phyloP scores from a whole-genome alignment of 2,329 filamentous ascomycete species.

The Didymella arachidicola region DNA sequence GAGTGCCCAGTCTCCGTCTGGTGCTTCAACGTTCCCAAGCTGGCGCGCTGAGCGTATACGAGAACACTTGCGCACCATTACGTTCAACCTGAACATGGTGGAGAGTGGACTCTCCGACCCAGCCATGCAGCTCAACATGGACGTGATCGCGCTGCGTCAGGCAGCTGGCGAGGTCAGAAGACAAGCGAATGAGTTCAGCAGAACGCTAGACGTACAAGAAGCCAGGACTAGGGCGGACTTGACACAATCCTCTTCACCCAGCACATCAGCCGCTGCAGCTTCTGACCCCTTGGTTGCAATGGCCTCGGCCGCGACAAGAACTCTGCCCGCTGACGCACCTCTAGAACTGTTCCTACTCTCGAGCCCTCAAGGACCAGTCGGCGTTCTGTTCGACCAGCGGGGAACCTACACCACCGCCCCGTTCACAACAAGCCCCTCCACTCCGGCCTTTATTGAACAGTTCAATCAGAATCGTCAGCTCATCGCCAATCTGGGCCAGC shows the following conservation, averaged over 20 bases:
- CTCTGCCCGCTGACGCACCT: constrained; percentile 29
- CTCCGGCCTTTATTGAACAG: constrained; percentile 45
- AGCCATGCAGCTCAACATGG: constrained; percentile 37
- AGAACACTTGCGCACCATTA: constrained; percentile 36
- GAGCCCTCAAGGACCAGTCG: constrained; percentile 48
- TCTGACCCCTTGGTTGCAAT: constrained; percentile 15
- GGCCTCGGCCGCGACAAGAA: constrained; percentile 12
- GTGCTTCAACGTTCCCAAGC: constrained; percentile 26
- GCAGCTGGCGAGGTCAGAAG: constrained; percentile 37
- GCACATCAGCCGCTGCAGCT: constrained; percentile 6
- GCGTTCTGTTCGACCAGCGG: constrained; percentile 46
- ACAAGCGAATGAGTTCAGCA: constrained; percentile 35
- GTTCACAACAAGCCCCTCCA: constrained; percentile 36
- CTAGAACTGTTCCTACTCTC: constrained; percentile 48
- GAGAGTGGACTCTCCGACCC: constrained; percentile 41
- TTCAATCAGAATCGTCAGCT: constrained; percentile 46
- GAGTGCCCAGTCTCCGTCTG: constrained; percentile 7
- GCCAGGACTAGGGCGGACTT: not conserved
- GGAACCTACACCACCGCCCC: constrained; percentile 48
- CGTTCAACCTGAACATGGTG: constrained; percentile 36
- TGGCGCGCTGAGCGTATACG: constrained; percentile 43
- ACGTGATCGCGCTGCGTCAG: constrained; percentile 42
- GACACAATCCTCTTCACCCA: constrained; percentile 6
- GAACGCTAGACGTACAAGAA: constrained; percentile 30
- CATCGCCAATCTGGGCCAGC: constrained; percentile 42